Evolutionary conservation across 345 rosid species (phyloP), one percentile per base, ranked within the genome.

Genomic region (Toxicodendron radicans): DNA sequence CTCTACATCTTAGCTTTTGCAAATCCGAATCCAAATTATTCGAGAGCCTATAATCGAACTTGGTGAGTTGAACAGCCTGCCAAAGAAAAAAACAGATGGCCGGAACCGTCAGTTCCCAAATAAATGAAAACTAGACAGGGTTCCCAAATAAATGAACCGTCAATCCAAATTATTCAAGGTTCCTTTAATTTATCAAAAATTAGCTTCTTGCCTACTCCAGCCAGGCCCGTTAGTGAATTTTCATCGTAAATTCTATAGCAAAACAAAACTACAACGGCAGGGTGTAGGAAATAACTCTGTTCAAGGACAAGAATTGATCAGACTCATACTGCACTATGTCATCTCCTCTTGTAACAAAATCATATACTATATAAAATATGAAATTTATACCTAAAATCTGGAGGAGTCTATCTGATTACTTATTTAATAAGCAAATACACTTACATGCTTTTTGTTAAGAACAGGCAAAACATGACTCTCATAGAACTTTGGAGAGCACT

Each of bases 1-100:
- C 97, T 83, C 97, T 92, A 56, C 99, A 95, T 75, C 99, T 91
- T 58, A 95, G 87, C 83, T 90, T 95, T 81, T 95, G 99, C 43
- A 95, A 88, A 73, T 88, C 90, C 54, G 82, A 59, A 61, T 80
- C 90, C 70, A 95, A 80, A 79, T 75, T 76, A 82, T 95, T 92
- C 32, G 94, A 87, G 54, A 92, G 90, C 82, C 97, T 82, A 83
- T 95, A 95, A 83, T 95, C 99, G 76, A 92, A 95, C 80, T 95
- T 95, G 30, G 94, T 85, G 77, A 95, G 97, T 82, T 86, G 92
- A 72, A 95, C 86, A 73, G 84, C 96, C 99, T 95, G 85, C 81
- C 64, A 78, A 27, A 5, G 73, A 35, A 54, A 5, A 74, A 49
- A 76, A 76, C 63, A 32, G 21, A 71, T 65, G 13, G 57, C 16